Conservation (phyloP, 805 yeast species). For the Komagataella populi region DNA sequence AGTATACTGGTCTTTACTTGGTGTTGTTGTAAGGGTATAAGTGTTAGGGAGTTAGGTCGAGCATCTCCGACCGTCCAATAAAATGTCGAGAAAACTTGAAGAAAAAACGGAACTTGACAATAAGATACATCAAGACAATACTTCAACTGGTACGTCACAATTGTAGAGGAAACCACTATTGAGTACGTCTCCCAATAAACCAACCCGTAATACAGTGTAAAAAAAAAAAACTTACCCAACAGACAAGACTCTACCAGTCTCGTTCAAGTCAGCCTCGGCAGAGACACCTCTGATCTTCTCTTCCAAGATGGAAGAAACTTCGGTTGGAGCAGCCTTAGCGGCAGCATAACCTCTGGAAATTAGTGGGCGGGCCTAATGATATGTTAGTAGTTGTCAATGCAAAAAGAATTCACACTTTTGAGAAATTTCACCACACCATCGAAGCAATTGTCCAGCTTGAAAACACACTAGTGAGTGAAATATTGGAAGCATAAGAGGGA, state of each 20-base stretch:
- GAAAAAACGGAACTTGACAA: background rate
- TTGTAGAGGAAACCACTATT: background rate
- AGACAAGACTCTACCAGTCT: conserved; percentile 98
- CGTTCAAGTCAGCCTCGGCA: conserved; percentile 93
- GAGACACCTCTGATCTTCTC: conserved; percentile 99
- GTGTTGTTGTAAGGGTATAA: background rate
- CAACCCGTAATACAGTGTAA: background rate
- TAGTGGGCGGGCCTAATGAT: conserved; percentile 54
- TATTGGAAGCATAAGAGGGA: conserved; percentile 1
- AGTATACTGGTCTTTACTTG: conserved; percentile 14
- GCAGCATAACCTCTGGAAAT: conserved; percentile 68
- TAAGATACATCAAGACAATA: background rate
- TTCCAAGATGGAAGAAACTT: conserved; percentile 97
- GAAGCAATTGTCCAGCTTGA: too few species aligned
- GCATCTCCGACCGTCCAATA: background rate
- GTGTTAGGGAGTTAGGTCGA: background rate
- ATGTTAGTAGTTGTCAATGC: background rate
- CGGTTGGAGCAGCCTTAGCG: conserved; percentile 98
- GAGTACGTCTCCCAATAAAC: conserved; percentile 1
- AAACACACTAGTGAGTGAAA: background rate
- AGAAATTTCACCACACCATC: background rate
- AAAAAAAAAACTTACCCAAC: conserved; percentile 59
- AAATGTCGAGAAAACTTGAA: conserved; percentile 1
- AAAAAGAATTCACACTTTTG: background rate
- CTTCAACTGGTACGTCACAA: background rate